A percentile compares a stretch with the other conserved stretches of the same genome.
phyloP scores from a whole-genome alignment of 129 eudicot species.

The Artemisia annua region DNA sequence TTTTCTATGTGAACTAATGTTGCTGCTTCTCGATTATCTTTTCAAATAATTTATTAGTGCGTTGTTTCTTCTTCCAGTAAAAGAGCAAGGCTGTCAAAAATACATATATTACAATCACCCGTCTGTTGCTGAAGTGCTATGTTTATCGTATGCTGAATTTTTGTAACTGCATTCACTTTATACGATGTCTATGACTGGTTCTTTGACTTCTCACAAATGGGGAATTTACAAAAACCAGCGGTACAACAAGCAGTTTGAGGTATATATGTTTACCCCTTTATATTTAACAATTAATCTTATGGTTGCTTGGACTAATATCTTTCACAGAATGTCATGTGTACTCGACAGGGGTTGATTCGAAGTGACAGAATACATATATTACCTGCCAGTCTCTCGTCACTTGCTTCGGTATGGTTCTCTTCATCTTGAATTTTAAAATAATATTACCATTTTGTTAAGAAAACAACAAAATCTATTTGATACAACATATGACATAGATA shows the following conservation, averaged over 20 bases:
- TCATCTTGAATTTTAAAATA: background rate
- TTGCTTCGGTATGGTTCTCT: conserved; percentile 54
- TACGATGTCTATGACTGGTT: conserved; percentile 59
- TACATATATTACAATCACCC: background rate
- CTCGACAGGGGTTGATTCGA: conserved; percentile 46
- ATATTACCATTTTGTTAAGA: background rate
- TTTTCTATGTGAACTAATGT: background rate
- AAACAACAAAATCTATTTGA: background rate
- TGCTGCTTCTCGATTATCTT: conserved; percentile 4
- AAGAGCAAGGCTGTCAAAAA: conserved; percentile 31
- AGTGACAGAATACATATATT: conserved; percentile 41
- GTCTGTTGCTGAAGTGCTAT: conserved; percentile 16
- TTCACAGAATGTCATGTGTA: conserved; percentile 13
- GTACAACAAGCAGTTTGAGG: conserved; percentile 49
- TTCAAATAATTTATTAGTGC: background rate
- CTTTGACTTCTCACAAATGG: conserved; percentile 59
- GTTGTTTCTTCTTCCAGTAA: conserved; percentile 12
- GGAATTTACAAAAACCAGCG: conserved; percentile 62
- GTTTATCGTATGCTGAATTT: conserved; percentile 27
- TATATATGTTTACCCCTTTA: background rate
- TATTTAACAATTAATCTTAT: background rate
- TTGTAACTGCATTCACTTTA: conserved; percentile 14
- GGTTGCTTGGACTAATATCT: conserved; percentile 3
- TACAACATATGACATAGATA: background rate
- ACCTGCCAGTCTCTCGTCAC: conserved; percentile 44